These are phyloP conservation scores for Saccharomyces hybrid DNA, from an alignment of 1,139 yeast species.

Conservation along the genomic window DNA sequence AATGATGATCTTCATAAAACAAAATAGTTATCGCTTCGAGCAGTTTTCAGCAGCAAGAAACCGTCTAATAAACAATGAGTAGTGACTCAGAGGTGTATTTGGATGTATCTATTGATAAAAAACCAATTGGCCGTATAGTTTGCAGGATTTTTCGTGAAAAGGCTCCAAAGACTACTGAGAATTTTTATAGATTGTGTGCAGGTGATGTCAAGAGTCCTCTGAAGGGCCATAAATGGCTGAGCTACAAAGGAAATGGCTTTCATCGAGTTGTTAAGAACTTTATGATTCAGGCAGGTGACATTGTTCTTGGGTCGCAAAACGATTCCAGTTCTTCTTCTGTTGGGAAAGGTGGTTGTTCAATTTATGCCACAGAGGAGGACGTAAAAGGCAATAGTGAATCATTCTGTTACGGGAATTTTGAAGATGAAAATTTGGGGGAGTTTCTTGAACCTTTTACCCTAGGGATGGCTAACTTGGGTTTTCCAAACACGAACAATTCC, in stretches of 20 bases:
- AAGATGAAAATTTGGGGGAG: conserved; percentile 52
- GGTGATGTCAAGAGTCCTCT: conserved; percentile 29
- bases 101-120: conserved; percentile 47
- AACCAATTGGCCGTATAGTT: conserved; percentile 54
- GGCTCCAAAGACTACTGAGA: conserved; percentile 55
- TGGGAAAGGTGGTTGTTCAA: conserved; percentile 51
- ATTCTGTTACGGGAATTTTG: conserved; percentile 36
- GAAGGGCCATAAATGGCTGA: conserved; percentile 24
- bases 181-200: conserved; percentile 43
- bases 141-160: conserved; percentile 41
- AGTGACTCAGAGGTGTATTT: conserved; percentile 36
- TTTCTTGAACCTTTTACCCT: conserved; percentile 43
- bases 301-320: conserved; percentile 32
- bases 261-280: conserved; percentile 71
- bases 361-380: conserved; percentile 31
- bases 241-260: conserved; percentile 44
- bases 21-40: neutral
- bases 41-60: neutral
- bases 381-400: conserved; percentile 7
- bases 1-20: neutral
- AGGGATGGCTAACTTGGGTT: conserved; percentile 69
- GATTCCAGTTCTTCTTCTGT: conserved; percentile 33
- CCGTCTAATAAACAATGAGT: too few species aligned
- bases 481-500: conserved; percentile 50
- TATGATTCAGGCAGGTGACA: conserved; percentile 74